Percentiles rank a stretch among this genome's conserved stretches.
Conservation (phyloP, 1,139 yeast genomes). For the Yamadazyma membranifaciens region DNA sequence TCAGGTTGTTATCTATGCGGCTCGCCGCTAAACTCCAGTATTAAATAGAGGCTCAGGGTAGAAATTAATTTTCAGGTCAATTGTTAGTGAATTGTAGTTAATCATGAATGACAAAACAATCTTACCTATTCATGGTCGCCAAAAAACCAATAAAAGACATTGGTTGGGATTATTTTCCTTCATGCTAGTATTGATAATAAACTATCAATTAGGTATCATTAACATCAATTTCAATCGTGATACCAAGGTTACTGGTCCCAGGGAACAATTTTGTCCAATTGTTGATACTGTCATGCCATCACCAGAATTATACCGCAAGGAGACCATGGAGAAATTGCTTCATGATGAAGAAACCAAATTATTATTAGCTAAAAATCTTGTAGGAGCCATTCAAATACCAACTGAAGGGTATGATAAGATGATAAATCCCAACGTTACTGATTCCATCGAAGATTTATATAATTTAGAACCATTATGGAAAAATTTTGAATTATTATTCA, state of each 20-base stretch:
- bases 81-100: no score
- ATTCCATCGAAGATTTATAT: conserved; percentile 24
- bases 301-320: conserved; percentile 20
- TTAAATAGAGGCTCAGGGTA: neutral
- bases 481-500: conserved; percentile 28
- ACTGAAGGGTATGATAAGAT: conserved; percentile 61
- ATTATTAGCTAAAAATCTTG: conserved; percentile 40
- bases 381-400: conserved; percentile 60
- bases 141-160: neutral
- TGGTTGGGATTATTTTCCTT: conserved; percentile 1
- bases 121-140: conserved; percentile 1
- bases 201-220: no score
- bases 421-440: conserved; percentile 24
- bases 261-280: conserved; percentile 30
- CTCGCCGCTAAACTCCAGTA: conserved; percentile 3
- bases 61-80: no score
- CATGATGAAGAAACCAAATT: conserved; percentile 39
- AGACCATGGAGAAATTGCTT: conserved; percentile 26
- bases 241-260: conserved; percentile 8
- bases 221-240: neutral
- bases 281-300: conserved; percentile 31
- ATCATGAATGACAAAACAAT: neutral
- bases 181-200: neutral
- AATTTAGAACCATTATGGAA: conserved; percentile 30
- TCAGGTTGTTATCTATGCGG: conserved; percentile 1